Evolutionary conservation across 805 yeast species (phyloP), one percentile per base, ranked within the genome.

Genomic region (Wickerhamomyces bovis): DNA sequence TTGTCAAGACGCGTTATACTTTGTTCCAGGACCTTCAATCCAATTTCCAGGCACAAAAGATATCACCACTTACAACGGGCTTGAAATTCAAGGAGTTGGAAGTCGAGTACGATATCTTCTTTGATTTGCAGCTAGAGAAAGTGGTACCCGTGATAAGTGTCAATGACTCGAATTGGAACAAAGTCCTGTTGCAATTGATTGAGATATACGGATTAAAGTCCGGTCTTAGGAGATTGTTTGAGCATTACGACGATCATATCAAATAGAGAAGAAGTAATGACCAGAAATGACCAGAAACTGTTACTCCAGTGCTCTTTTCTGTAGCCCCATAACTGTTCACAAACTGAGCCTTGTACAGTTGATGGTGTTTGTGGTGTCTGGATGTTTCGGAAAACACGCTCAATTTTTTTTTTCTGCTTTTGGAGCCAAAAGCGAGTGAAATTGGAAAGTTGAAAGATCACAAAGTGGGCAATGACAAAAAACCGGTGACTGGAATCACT

Each of bases 1-100:
- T 48, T 5, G 15, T 54, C 11, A 38, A 45, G 15, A 41, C 45
- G 1, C 43, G 63, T 10, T 52, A 50, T 10, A 31, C 16, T 12
- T 16, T 48, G 21, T 42, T 48, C 26, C 13, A 26, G 9, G 22
- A 20, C 12, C 31, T 19, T 3, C 39, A 36, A 6, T 20, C 12
- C 23, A 38, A 18, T 44, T 28, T 28, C 11, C n/a, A 28, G 13
- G 31, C 12, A 13, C 31, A 28, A 28, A 46, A 44, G 35, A 16
- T 4, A 31, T 18, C 22, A 26, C 23, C 15, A 28, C 30, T 9
- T 31, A 19, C n/a, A 35, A 41, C n/a, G 26, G 21, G 4, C 43
- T 12, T 38, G 31, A 13, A 48, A 40, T 42, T 25, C 25, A 44
- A 40, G 19, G 36, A 38, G 12, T 19, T 44, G 21, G 36, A 21